Base-by-base conservation (phyloP, 2,329 filamentous ascomycete genomes). In the Neonectria sp. region DNA sequence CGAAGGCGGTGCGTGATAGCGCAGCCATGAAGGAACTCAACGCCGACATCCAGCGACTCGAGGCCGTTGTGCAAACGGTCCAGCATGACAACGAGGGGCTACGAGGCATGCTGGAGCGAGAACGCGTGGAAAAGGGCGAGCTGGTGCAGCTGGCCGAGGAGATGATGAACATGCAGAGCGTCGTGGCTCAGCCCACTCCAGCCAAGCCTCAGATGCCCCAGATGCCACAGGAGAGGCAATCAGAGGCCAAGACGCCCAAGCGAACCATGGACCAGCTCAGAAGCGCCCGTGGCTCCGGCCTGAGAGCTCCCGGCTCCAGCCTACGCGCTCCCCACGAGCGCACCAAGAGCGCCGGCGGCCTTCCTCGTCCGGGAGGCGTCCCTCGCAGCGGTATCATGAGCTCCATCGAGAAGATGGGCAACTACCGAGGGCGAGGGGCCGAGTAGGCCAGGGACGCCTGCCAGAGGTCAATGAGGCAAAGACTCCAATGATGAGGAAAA, bases 331-430 rank as follows among this genome's bases (percentile, higher is more conserved):
- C 80, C 33, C 83, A 85, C 65, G 85, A 86, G 71, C 77, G 85
- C 60, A 82, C 82, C 51, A 84, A 81, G 78, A 85, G 83, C 64
- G 80, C 46, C 4, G 82, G 82, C 45, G 85, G 83, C 9, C 74
- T 88, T 60, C 83, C 86, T 45, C 81, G 87, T 68, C 87, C 86
- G 15, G 84, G 85, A 69, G 84, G 83, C 40, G 71, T 82, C 68
- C 69, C 81, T 35, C 72, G 93, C 75, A 93, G 92, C 76, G 90
- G 92, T 63, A 92, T 96, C 76, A 91, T 97, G 91, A 92, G 88
- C 74, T 94, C 92, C 21, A 96, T 97, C 79, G 94, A 97, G 85
- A 90, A 91, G 81, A 97, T 97, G 94, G 94, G 94, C 11, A 91
- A 86, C 73, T 85, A 89, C 72, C 79, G 86, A 15, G 82, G 85